Percentiles rank a stretch among this genome's conserved stretches.
Evolutionary conservation across 2,329 filamentous ascomycete genomes (phyloP).

Genomic region (Ophiobolus disseminans): DNA sequence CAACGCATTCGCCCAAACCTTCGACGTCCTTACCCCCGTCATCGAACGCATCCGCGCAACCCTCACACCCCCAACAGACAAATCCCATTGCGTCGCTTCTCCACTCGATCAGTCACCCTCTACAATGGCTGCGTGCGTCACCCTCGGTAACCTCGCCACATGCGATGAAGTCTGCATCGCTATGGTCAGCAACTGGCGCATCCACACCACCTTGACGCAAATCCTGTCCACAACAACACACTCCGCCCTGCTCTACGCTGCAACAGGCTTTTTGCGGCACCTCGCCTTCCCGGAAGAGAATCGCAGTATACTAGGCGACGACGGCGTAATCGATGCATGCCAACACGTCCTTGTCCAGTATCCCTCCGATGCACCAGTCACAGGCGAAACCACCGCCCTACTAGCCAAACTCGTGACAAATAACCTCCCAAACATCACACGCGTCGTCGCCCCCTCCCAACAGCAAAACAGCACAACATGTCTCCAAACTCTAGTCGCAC

Average conservation of each 20-base stretch:
- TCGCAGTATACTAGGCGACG: constrained; percentile 36
- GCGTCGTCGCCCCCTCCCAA: constrained; percentile 25
- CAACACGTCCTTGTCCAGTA: constrained; percentile 33
- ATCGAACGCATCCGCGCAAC: constrained; percentile 38
- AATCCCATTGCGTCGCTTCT: too few species aligned
- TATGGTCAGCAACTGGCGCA: constrained; percentile 43
- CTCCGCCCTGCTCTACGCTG: constrained; percentile 43
- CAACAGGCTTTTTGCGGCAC: constrained; percentile 47
- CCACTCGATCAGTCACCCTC: constrained; percentile 28
- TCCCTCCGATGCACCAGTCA: constrained; percentile 37
- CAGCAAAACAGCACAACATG: constrained; percentile 1
- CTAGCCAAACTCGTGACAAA: constrained; percentile 43
- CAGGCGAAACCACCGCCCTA: constrained; percentile 45
- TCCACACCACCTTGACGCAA: constrained; percentile 39
- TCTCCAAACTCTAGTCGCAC: constrained; percentile 27
- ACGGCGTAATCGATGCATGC: constrained; percentile 41
- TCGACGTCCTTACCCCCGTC: constrained; percentile 34
- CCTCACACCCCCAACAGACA: constrained; percentile 21
- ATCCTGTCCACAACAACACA: constrained; percentile 37
- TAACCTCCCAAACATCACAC: constrained; percentile 40
- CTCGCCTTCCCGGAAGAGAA: constrained; percentile 46
- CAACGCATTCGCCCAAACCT: constrained; percentile 40
- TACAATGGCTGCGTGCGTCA: constrained; percentile 45
- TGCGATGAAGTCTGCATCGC: constrained; percentile 43
- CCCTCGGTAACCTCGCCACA: constrained; percentile 49